These are phyloP conservation scores for Pleurotus salmoneostramineus DNA, from an alignment of 768 basidiomycete genomes.

Conservation along the genomic window DNA sequence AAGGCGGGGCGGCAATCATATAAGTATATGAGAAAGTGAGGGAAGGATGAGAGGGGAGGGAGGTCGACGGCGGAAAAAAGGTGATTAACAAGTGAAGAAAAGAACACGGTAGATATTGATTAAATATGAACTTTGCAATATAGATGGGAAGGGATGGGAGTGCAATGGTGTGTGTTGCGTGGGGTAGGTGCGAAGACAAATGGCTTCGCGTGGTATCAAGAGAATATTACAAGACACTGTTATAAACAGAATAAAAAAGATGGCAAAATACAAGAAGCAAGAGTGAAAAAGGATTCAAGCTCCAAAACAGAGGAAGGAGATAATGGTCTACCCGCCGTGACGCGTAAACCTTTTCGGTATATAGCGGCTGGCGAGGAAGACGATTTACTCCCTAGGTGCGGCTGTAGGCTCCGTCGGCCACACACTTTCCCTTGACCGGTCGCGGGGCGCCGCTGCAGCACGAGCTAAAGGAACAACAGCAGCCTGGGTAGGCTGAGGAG, in stretches of 20 bases:
- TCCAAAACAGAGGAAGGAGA: neutral
- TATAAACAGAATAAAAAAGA: neutral
- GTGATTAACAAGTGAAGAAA: neutral
- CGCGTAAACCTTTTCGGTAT: neutral
- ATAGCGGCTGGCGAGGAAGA: neutral
- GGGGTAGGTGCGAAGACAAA: neutral
- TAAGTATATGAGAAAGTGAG: too few species aligned
- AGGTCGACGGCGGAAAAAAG: neutral
- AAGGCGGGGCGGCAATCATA: neutral
- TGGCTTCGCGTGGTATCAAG: constrained; percentile 6
- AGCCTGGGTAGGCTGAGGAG: neutral
- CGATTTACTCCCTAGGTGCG: neutral
- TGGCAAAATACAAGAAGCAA: neutral
- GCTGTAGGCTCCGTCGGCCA: neutral
- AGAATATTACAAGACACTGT: constrained; percentile 4
- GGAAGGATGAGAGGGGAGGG: neutral
- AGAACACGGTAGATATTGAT: neutral
- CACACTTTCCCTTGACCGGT: constrained; percentile 5
- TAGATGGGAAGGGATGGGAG: neutral
- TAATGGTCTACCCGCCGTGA: neutral
- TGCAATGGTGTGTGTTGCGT: too few species aligned
- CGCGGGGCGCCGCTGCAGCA: neutral
- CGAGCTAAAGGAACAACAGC: constrained; percentile 3
- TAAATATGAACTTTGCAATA: constrained; percentile 6
- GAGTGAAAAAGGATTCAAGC: too few species aligned